Evolutionary conservation across 1,139 yeast genomes (phyloP), one percentile per base, ranked within the genome.

Genomic region (Saccharomyces pastorianus): DNA sequence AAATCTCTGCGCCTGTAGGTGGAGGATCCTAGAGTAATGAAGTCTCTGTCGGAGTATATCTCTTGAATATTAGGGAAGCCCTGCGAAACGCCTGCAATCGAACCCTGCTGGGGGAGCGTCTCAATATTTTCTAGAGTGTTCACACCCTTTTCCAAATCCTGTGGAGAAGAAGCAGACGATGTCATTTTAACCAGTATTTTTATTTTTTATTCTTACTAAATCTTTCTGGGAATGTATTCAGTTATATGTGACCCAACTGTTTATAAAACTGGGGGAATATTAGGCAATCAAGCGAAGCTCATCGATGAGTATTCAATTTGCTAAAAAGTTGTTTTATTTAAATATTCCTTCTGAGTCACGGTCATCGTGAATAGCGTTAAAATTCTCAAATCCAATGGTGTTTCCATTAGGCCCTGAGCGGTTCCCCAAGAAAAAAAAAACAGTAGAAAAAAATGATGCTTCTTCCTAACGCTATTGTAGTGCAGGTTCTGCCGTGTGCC

Each of bases 1-100:
- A 83, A 73, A 52, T 83, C 87, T 47, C 73, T 68, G 59, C 76
- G 76, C 57, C 79, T 75, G 68, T 81, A 85, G 54, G 79, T 79
- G 61, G 81, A 82, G 58, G 78, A 78, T 23, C 91, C 93, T 56
- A 85, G 74, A 52, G 71, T 71, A 49, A 73, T 61, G 27, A 64
- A 61, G 38, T 71, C 73, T 47, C 73, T 73, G 51, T 71, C 68
- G n/a, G 60, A 59, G 14, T 71, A 66, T 46, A 67, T 59, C 38
- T 58, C 56, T 32, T 60, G 61, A 9, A 60, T 54, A 27, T 51
- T 48, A 7, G 56, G 56, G 6, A 38, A 20, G 25, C 44, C 25
- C 44, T 38, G 44, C 25, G 44, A 38, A 17, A 17, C 41, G 51
- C 48, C 14, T 23, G 50, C 47, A 49, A 41, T 41, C 34, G 50